Conservation (phyloP, 2,329 filamentous ascomycete species). For the Fusarium sp. region DNA sequence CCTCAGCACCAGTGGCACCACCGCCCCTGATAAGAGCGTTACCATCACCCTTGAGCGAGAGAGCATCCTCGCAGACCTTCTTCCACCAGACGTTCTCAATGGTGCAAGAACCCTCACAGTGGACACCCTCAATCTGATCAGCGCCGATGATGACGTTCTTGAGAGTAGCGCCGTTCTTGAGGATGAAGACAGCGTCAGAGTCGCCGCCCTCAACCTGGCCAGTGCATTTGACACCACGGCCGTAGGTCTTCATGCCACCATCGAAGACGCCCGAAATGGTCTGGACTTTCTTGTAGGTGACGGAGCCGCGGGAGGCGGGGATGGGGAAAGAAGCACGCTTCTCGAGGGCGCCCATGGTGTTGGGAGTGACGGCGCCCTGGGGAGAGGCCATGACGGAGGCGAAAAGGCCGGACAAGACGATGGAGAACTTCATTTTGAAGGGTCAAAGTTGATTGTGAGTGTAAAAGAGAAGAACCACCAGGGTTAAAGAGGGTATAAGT, state of each 20-base stretch:
- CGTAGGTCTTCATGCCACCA: constrained; percentile 45
- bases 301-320: constrained; percentile 45
- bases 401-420: constrained; percentile 41
- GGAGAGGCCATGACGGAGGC: constrained; percentile 42
- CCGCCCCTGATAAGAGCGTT: constrained; percentile 42
- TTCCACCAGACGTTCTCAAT: constrained; percentile 46
- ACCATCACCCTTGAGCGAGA: constrained; percentile 41
- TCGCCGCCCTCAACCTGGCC: constrained; percentile 37
- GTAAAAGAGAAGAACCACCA: constrained; percentile 45
- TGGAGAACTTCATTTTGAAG: constrained; percentile 47
- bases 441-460: background rate
- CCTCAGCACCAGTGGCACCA: constrained; percentile 41
- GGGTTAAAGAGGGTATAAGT: constrained; percentile 39
- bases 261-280: constrained; percentile 35
- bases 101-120: constrained; percentile 44
- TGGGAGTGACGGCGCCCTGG: constrained; percentile 44
- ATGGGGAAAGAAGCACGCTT: constrained; percentile 45
- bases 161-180: constrained; percentile 43
- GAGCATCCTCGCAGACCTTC: constrained; percentile 45
- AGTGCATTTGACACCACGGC: constrained; percentile 42
- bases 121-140: constrained; percentile 43
- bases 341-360: constrained; percentile 46
- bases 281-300: constrained; percentile 43
- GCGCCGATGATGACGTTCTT: constrained; percentile 44
- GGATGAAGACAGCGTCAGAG: constrained; percentile 40